These are phyloP conservation scores for Yamadazyma diddensiae DNA, from an alignment of 1,139 yeast species.

Conservation along the genomic window DNA sequence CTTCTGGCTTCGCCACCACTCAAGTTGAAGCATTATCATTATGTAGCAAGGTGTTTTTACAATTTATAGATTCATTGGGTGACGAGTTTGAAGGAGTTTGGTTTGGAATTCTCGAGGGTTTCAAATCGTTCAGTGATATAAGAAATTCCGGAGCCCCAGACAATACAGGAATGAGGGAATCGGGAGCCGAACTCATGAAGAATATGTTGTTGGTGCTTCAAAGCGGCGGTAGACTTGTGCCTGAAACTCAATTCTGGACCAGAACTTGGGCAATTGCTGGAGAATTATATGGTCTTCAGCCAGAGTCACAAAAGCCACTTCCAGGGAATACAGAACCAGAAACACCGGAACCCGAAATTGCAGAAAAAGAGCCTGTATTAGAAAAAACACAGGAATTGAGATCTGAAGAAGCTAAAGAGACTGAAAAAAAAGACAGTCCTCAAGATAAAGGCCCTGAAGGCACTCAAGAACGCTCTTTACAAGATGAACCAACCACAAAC, in stretches of 20 bases:
- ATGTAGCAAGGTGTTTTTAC: slow-evolving; percentile 70
- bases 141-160: slow-evolving; percentile 25
- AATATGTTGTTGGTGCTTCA: slow-evolving; percentile 48
- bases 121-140: slow-evolving; percentile 25
- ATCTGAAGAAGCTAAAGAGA: too few species aligned
- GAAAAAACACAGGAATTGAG: too few species aligned
- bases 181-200: slow-evolving; percentile 61
- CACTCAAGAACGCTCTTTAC: too few species aligned
- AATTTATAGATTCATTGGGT: slow-evolving; percentile 30
- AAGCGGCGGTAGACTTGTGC: slow-evolving; percentile 22
- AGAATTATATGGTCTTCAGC: slow-evolving; percentile 34
- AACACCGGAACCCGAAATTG: background rate
- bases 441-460: too few species aligned
- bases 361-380: too few species aligned
- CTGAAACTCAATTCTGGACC: slow-evolving; percentile 28
- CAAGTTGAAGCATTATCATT: slow-evolving; percentile 66
- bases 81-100: slow-evolving; percentile 28
- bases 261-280: slow-evolving; percentile 45
- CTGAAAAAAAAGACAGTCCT: too few species aligned
- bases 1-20: slow-evolving; percentile 59
- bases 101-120: slow-evolving; percentile 35
- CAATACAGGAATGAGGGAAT: slow-evolving; percentile 46
- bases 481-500: too few species aligned
- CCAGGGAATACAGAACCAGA: background rate
- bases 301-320: background rate